Base-by-base conservation (phyloP, 352 stramenopile species). In the Globisporangium alternatum region DNA sequence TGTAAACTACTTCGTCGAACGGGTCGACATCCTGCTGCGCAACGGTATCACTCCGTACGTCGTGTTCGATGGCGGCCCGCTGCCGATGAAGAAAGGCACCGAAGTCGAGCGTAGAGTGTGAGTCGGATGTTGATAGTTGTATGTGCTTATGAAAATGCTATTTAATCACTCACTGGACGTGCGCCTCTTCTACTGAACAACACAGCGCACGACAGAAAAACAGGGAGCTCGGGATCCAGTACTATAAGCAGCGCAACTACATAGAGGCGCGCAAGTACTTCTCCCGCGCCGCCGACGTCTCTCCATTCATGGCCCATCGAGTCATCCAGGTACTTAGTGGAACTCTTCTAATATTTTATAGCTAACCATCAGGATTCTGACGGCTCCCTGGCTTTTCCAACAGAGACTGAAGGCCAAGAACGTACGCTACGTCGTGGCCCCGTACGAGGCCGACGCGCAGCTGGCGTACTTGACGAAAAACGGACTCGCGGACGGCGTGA, bases 361-460 rank as follows among this genome's bases (percentile, higher is more conserved):
- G 45, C n/a, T 22, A 12, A 31, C 28, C 7, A 10, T 51, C 25
- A 21, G 17, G 3, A 52, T 17, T 12, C 55, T 31, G 19, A 25
- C 10, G 10, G 28, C 3, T 51, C 19, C 60, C 1, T 22, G 9
- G 10, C 35, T 10, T 30, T 39, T 21, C 45, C 28, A 22, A 2
- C 49, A 90, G 83, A 63, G 72, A 12, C 62, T 92, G 10, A 90
- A 89, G 65, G 62, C 68, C 28, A 71, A 65, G 17, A 82, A 83
- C 10, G 83, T 99, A 33, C 45, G 81, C 9, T 98, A 96, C 66
- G 70, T 99, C 7, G 96, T 99, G 6, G 96, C 97, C 12, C 97
- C 97, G 12, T 99, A 99, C 68, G 97, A 99, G 79, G 97, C 97
- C 17, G 97, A 99, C 65, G 96, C 97, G 4, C 96, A 99, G 76